Base-by-base conservation (phyloP, 1,139 yeast species). In the Hyphopichia pseudoburtonii region DNA sequence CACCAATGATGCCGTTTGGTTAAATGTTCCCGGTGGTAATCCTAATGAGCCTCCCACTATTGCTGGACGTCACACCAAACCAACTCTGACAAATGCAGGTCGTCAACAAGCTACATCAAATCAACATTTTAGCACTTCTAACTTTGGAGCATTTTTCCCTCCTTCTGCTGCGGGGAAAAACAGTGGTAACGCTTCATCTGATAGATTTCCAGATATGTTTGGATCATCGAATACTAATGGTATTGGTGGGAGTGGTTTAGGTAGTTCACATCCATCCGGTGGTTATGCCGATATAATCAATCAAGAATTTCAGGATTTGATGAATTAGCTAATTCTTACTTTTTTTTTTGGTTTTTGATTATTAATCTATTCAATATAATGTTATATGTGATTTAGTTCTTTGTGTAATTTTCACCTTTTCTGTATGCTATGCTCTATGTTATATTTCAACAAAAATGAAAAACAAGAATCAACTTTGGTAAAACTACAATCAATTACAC, bases 1-100 rank as follows among this genome's bases (percentile, higher is more conserved):
- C 44, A 78, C 87, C 2, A 74, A 74, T 54, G 88, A 79, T 54
- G 88, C 94, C 11, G 84, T 73, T 54, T 84, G 92, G 92, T 58
- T 83, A 36, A 60, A 56, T 41, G 54, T 54, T 11, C 45, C 60
- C 8, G 57, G 55, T 3, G 56, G 53, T 7, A 51, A 47, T 31
- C 55, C 52, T 12, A 50, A 50, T 33, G 59, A 56, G 34, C 54
- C 55, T 2, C 48, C 56, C 4, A 44, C 47, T 15, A 29, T 28
- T 16, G 26, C 27, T 15, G n/a, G n/a, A n/a, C 30, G 36, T n/a
- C 31, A 33, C 16, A n/a, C 32, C 17, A 27, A 28, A 16, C 28
- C 30, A 9, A 25, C 35, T 10, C 28, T 33, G 28, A 33, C 24
- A 22, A 12, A n/a, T n/a, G 5, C 5, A 12, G 11, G 15, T n/a